Evolutionary conservation across 2,329 filamentous ascomycete genomes (phyloP).

Genomic region (Paecilomyces niveus): DNA sequence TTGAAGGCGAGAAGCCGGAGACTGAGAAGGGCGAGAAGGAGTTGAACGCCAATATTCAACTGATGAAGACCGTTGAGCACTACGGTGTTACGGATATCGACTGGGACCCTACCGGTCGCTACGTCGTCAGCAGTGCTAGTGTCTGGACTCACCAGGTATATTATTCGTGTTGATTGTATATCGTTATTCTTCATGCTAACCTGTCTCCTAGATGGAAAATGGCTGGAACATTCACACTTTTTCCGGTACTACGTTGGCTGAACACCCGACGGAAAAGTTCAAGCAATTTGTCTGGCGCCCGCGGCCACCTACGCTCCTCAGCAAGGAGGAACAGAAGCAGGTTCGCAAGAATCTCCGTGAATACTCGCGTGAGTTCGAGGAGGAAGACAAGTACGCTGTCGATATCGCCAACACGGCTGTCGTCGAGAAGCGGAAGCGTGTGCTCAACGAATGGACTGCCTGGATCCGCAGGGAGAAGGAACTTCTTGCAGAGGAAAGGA

Average conservation of each 20-base stretch:
- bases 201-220: slow-evolving; percentile 76
- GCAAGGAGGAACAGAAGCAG: slow-evolving; percentile 94
- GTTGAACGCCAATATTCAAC: slow-evolving; percentile 84
- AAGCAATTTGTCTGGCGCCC: slow-evolving; percentile 96
- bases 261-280: slow-evolving; percentile 92
- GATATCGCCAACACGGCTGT: slow-evolving; percentile 91
- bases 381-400: slow-evolving; percentile 88
- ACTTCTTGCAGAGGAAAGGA: slow-evolving; percentile 65
- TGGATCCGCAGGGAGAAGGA: slow-evolving; percentile 71
- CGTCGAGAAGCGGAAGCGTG: slow-evolving; percentile 73
- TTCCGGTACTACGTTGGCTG: slow-evolving; percentile 78
- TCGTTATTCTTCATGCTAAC: background rate
- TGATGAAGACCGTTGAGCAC: slow-evolving; percentile 90
- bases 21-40: slow-evolving; percentile 96
- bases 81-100: slow-evolving; percentile 97
- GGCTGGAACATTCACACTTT: slow-evolving; percentile 98
- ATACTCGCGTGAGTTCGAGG: slow-evolving; percentile 90
- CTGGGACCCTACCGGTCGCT: slow-evolving; percentile 95
- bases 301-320: slow-evolving; percentile 80
- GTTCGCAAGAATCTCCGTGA: slow-evolving; percentile 98
- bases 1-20: slow-evolving; percentile 92
- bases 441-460: slow-evolving; percentile 80
- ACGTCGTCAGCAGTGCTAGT: slow-evolving; percentile 86
- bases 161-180: slow-evolving; percentile 30
- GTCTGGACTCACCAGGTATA: slow-evolving; percentile 89